Conservation (phyloP, 306 rosid species). For the Casuarina glauca region DNA sequence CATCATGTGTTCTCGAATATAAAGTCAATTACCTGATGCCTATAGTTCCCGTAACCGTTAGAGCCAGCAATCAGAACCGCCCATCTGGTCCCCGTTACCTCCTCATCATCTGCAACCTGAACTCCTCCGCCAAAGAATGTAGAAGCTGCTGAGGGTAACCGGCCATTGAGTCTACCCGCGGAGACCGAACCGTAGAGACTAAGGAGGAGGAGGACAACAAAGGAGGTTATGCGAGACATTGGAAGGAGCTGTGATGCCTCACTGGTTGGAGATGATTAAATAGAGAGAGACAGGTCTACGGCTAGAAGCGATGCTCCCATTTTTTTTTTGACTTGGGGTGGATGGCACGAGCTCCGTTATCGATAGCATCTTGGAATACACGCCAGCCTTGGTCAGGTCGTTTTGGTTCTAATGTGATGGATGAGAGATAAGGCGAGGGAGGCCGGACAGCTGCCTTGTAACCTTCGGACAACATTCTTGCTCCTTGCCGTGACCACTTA, state of each 20-base stretch:
- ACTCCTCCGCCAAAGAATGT: slow-evolving; percentile 40
- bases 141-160: slow-evolving; percentile 67
- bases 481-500: too few relatives aligned
- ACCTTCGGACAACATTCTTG: too few relatives aligned
- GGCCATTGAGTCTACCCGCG: slow-evolving; percentile 51
- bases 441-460: background rate
- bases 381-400: background rate
- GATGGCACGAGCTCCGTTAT: background rate
- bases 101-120: slow-evolving; percentile 22
- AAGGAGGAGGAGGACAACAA: slow-evolving; percentile 10
- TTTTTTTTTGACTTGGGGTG: too few relatives aligned
- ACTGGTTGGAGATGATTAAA: background rate
- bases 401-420: background rate
- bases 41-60: slow-evolving; percentile 86
- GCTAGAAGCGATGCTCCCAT: background rate
- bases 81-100: slow-evolving; percentile 72
- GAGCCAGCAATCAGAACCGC: slow-evolving; percentile 93
- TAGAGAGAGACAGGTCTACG: background rate
- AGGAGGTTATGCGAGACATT: slow-evolving; percentile 37
- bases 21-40: slow-evolving; percentile 66
- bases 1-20: too few relatives aligned
- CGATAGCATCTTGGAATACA: background rate
- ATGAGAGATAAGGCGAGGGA: background rate
- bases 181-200: slow-evolving; percentile 31
- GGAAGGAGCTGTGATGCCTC: background rate